Evolutionary conservation across 75 land plant species (phyloP).

Genomic region (Ceratopteris richardii): DNA sequence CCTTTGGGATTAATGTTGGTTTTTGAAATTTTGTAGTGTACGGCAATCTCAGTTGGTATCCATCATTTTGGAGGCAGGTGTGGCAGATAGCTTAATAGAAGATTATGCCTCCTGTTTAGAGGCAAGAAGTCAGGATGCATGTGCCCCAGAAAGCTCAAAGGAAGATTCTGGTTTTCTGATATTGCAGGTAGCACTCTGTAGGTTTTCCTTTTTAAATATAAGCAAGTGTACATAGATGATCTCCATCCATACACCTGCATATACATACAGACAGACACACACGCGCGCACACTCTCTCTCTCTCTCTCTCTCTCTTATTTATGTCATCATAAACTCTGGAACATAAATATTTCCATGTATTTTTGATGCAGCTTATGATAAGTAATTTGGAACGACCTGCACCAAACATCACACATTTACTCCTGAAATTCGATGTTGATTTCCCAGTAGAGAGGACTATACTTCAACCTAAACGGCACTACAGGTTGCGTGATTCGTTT

Average conservation of each 20-base stretch:
- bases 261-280: no score
- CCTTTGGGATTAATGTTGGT: no score
- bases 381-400: constrained; percentile 72
- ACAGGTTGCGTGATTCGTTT: constrained; percentile 50
- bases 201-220: neutral
- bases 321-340: no score
- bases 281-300: no score
- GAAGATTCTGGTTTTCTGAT: constrained; percentile 87
- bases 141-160: constrained; percentile 45
- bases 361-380: constrained; percentile 62
- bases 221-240: no score
- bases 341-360: neutral
- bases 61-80: constrained; percentile 62
- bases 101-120: constrained; percentile 97
- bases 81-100: constrained; percentile 54
- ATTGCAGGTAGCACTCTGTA: constrained; percentile 48
- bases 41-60: constrained; percentile 85
- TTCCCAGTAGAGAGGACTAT: constrained; percentile 60
- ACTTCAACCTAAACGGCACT: constrained; percentile 86
- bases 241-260: no score
- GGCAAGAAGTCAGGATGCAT: constrained; percentile 55
- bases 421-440: constrained; percentile 80
- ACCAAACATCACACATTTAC: constrained; percentile 81
- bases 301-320: no score
- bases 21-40: no score